Evolutionary conservation across 1,284 basidiomycete genomes (phyloP).

Genomic region (Blastosporella zonata): DNA sequence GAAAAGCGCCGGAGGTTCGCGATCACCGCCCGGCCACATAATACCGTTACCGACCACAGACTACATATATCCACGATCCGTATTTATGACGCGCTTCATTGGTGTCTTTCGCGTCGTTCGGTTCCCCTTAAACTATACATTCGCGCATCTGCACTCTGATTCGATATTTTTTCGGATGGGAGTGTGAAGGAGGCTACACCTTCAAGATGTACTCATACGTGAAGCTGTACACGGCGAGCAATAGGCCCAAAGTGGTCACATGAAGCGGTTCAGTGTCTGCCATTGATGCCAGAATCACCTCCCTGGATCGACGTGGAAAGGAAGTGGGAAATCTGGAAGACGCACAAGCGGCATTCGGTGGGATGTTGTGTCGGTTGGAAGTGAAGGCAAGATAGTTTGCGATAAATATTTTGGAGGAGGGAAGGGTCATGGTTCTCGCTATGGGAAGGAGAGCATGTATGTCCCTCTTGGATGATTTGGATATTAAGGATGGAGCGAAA

Average conservation of each 20-base stretch:
- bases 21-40: background rate
- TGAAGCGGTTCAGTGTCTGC: slow-evolving; percentile 3
- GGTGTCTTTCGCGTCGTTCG: too few species aligned
- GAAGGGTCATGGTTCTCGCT: background rate
- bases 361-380: background rate
- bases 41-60: too few species aligned
- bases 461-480: background rate
- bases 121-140: slow-evolving; percentile 7
- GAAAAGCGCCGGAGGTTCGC: background rate
- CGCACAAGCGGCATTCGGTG: background rate
- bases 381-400: background rate
- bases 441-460: background rate
- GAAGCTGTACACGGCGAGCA: background rate
- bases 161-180: slow-evolving; percentile 9
- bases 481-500: background rate
- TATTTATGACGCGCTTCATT: too few species aligned
- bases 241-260: slow-evolving; percentile 1
- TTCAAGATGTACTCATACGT: slow-evolving; percentile 3
- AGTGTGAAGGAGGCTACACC: background rate
- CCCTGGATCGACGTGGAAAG: background rate
- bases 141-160: slow-evolving; percentile 9
- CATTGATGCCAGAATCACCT: background rate
- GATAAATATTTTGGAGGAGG: background rate
- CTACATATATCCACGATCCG: too few species aligned
- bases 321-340: background rate